Percentiles rank a stretch among this genome's conserved stretches.
These are phyloP conservation scores for Penicillium cosmopolitanum DNA, from an alignment of 495 filamentous ascomycete species.

Conservation along the genomic window DNA sequence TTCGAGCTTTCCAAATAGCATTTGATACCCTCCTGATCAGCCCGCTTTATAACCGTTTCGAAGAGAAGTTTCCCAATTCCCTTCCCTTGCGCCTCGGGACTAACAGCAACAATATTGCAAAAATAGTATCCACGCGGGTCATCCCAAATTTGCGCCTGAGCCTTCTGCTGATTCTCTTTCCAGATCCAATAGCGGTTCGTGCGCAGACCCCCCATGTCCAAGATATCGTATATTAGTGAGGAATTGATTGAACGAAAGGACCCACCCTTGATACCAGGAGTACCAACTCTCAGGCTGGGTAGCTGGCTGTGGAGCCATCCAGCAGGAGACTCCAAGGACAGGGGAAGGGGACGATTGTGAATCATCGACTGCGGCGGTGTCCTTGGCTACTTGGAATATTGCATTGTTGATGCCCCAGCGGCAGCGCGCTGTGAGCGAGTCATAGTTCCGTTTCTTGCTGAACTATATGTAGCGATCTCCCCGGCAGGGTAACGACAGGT, in stretches of 20 bases:
- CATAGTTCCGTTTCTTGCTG: conserved; percentile 54
- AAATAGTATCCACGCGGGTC: conserved; percentile 67
- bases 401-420: conserved; percentile 67
- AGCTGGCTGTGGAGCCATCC: conserved; percentile 56
- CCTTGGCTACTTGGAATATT: conserved; percentile 66
- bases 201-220: conserved; percentile 61
- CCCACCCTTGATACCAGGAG: conserved; percentile 56
- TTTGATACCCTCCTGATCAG: conserved; percentile 59
- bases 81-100: conserved; percentile 58
- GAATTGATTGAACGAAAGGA: conserved; percentile 58
- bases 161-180: conserved; percentile 61
- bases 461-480: conserved; percentile 39
- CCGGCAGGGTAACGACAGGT: not conserved
- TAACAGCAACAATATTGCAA: conserved; percentile 69
- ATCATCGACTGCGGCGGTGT: conserved; percentile 25
- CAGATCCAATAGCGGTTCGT: conserved; percentile 67
- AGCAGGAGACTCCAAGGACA: conserved; percentile 67
- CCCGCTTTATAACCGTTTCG: conserved; percentile 56
- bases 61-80: conserved; percentile 62
- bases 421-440: conserved; percentile 62
- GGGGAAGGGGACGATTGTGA: conserved; percentile 34
- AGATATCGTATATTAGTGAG: conserved; percentile 58
- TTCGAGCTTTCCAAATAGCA: conserved; percentile 68
- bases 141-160: conserved; percentile 60
- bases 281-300: conserved; percentile 54